Evolutionary conservation across 148 eudicot genomes (phyloP), one percentile per base, ranked within the genome.

Genomic region (Gaultheria prostrata): DNA sequence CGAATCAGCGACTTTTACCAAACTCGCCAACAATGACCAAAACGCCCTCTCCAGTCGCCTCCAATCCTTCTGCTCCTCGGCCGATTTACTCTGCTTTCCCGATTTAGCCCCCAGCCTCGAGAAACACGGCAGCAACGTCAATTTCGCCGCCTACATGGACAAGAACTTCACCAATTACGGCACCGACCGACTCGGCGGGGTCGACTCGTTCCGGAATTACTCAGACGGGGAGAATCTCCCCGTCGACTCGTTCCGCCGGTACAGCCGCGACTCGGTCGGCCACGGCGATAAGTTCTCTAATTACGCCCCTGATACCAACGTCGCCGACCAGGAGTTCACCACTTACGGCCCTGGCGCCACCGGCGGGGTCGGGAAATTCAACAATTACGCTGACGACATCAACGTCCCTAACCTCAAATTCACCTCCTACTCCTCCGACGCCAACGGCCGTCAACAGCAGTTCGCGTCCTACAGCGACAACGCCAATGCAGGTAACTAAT

Each of bases 81-180:
- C 89, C 4, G 78, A 88, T 10, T 85, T 91, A 30, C 78, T 91
- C 21, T 91, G 93, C 72, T 88, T 91, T 74, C 82, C 89, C 1
- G 90, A 91, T 82, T 82, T 82, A 2, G 12, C 79, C 3, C 15
- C 77, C 0, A 86, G 78, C 43, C 87, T 85, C 43, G 84, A 78
- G 1, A 90, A 86, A 9, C 89, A 88, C 59, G 13, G 49, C 26
- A 12, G 61, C 0, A 79, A 87, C 45, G 85, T 35, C 26, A 78
- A 77, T 0, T 89, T 91, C 74, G 20, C 85, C 13, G 26, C 6
- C 13, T 91, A 91, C 84, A 54, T 81, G 7, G 84, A 86, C 72
- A 65, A 84, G n/a, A 89, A 91, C 84, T 91, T 91, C 82, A 87
- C 89, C 76, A 91, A 89, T 79, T 91, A 91, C 70, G 93, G 91